Evolutionary conservation across 345 rosid genomes (phyloP).

Genomic region (Sonneratia caseolaris): DNA sequence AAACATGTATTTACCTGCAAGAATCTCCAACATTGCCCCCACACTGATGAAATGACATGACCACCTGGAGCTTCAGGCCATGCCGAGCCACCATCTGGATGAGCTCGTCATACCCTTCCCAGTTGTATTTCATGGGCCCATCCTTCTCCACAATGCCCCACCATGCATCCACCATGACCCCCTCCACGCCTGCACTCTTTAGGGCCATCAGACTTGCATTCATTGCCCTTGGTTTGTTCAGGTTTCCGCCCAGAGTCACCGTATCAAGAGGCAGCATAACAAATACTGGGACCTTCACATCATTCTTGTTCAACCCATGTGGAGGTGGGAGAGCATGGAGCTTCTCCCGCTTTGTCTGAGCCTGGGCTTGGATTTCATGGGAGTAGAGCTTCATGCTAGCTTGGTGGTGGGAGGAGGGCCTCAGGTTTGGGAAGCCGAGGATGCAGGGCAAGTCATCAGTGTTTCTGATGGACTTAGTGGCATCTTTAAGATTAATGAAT

Average conservation of each 20-base stretch:
- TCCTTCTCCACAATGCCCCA: conserved; percentile 99
- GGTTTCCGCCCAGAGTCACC: conserved; percentile 46
- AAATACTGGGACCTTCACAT: conserved; percentile 66
- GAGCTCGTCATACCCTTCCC: conserved; percentile 95
- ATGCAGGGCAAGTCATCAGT: conserved; percentile 33
- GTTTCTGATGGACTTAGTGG: conserved; percentile 35
- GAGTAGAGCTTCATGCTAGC: conserved; percentile 9
- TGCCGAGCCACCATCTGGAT: conserved; percentile 75
- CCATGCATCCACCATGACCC: conserved; percentile 98
- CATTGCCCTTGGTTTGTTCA: conserved; percentile 83
- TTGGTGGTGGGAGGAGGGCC: conserved; percentile 39
- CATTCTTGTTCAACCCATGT: conserved; percentile 17
- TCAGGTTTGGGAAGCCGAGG: conserved; percentile 40
- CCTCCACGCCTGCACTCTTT: conserved; percentile 87
- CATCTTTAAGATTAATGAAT: conserved; percentile 49
- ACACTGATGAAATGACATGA: conserved; percentile 99
- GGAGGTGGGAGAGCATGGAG: conserved; percentile 40
- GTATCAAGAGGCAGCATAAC: conserved; percentile 93
- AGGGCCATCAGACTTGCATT: conserved; percentile 88
- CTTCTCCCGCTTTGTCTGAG: conserved; percentile 25
- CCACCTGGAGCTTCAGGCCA: conserved; percentile 81
- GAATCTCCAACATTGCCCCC: conserved; percentile 99
- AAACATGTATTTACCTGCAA: conserved; percentile 53
- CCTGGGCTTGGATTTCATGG: neutral
- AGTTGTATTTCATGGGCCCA: conserved; percentile 78